These are phyloP conservation scores for Eucalyptus rudis DNA, from an alignment of 345 rosid species.

Conservation along the genomic window DNA sequence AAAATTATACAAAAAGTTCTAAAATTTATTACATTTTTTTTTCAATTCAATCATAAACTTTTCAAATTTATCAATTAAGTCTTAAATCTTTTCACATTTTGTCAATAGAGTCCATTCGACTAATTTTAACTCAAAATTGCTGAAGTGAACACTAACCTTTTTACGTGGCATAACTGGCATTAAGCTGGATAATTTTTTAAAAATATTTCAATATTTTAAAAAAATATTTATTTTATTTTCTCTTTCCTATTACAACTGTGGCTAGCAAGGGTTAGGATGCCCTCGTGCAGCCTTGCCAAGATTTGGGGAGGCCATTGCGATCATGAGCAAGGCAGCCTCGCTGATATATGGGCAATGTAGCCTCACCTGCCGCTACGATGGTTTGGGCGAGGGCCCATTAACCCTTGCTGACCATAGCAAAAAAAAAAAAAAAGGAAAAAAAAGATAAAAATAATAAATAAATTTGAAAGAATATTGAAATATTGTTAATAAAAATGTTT, in stretches of 20 bases:
- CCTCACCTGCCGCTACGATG: neutral
- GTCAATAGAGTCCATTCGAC: neutral
- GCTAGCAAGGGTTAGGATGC: neutral
- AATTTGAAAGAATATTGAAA: neutral
- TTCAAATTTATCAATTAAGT: no score
- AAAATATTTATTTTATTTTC: neutral
- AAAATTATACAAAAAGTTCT: no score
- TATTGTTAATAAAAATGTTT: no score
- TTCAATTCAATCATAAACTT: neutral
- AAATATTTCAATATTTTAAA: no score
- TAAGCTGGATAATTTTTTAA: neutral
- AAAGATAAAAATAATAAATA: no score
- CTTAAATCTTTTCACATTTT: no score
- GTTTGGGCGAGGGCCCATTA: neutral
- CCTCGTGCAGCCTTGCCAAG: neutral
- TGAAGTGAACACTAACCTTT: neutral
- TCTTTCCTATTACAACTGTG: neutral
- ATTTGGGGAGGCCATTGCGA: no score
- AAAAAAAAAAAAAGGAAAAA: no score
- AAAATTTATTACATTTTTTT: no score
- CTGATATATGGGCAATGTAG: neutral
- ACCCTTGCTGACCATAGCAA: neutral
- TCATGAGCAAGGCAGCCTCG: no score
- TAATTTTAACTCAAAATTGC: no score
- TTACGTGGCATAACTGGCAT: neutral